Evolutionary conservation across 768 basidiomycete species (phyloP), one percentile per base, ranked within the genome.

Genomic region (Termitomyces titanicus): DNA sequence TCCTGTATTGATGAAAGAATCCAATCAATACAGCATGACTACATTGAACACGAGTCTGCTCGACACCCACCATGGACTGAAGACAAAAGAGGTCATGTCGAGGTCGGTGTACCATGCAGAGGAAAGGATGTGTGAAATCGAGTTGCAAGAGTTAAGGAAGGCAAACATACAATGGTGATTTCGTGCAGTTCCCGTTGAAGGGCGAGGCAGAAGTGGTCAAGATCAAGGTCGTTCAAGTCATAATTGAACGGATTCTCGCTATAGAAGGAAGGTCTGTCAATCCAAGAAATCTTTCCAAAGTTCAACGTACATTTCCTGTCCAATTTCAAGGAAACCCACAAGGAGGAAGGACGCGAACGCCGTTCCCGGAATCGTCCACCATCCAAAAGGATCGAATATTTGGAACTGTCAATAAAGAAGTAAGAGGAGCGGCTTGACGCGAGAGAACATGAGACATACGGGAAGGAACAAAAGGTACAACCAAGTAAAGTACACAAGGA

Each of bases 191-290:
- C 88, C 33, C 82, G 74, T 60, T 85, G 82, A 60, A 91, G 80
- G 25, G 79, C 70, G 20, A 84, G 70, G 64, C 86, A 87, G 78
- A 88, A 89, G 54, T 74, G 68, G 67, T 90, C 88, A 29, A 89
- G 74, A 66, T 85, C 82, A 31, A 86, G 74, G 74, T 87, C 84
- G 61, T 86, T 86, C 61, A 79, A 64, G 60, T 86, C 84, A 61
- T 85, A 86, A 62, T 81, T 79, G 76, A 86, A 85, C 0, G 84
- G 84, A 62, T 85, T 84, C 67, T 85, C 84, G 61, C 83, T 85
- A 56, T 3, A 34, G 48, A 20, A 7, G 33, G 47, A 8, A 15
- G 22, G 25, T 63, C 24, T 58, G 57, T 39, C 11, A 17, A 31
- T n/a, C n/a, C n/a, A n/a, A 25, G 17, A 12, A 12, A 17, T 5